A percentile compares a stretch with the other conserved stretches of the same genome.
Evolutionary conservation across 306 rosid species (phyloP).

Genomic region (Cucurbita pepo): DNA sequence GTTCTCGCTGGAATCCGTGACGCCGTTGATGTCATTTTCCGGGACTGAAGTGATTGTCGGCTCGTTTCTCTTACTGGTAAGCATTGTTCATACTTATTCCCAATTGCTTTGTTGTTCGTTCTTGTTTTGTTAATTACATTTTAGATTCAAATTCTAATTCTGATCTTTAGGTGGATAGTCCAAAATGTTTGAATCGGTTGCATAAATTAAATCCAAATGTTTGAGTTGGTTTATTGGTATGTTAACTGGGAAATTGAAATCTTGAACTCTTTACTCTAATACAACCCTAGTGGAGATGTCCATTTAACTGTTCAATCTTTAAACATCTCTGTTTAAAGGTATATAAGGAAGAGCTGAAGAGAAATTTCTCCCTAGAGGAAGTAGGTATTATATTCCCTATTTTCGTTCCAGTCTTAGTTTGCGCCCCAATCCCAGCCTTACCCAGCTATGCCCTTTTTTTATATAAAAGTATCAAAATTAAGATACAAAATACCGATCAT

Average conservation of each 20-base stretch:
- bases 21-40: constrained; percentile 42
- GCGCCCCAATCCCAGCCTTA: too few species aligned
- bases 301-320: too few species aligned
- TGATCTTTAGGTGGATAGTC: not conserved
- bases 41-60: constrained; percentile 12
- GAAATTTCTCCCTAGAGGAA: too few species aligned
- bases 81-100: not conserved
- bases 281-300: too few species aligned
- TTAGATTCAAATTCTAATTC: not conserved
- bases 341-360: too few species aligned
- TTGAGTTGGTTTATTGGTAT: not conserved
- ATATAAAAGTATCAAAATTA: too few species aligned
- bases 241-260: not conserved
- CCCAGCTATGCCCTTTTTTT: too few species aligned
- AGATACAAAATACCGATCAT: too few species aligned
- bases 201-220: not conserved
- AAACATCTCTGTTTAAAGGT: too few species aligned
- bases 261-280: too few species aligned
- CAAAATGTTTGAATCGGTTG: not conserved
- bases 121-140: not conserved
- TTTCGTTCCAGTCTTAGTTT: too few species aligned
- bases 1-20: constrained; percentile 38
- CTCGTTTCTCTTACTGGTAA: not conserved
- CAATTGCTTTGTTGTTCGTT: not conserved
- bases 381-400: too few species aligned